Base-by-base conservation (phyloP, 2,329 filamentous ascomycete genomes). In the Alternaria sp. region DNA sequence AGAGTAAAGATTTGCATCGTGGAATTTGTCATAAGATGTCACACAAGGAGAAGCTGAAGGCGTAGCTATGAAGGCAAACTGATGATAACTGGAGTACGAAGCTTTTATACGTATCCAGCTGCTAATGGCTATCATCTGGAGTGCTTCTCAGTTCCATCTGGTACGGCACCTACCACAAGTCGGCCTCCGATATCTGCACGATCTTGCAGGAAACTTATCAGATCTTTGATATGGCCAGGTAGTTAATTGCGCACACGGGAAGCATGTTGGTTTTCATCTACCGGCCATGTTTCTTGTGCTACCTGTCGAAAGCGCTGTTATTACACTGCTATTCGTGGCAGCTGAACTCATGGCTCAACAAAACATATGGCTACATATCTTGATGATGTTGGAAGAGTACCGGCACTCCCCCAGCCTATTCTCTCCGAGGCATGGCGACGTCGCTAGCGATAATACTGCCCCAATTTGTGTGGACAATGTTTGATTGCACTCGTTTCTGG, bases 221-320 rank as follows among this genome's bases (percentile, higher is more conserved):
- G 38, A n/a, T 46, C 43, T 24, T 5, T 54, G 16, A 20, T 44
- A 46, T 36, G 12, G n/a, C 47, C 7, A 44, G 41, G 39, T 24
- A 34, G 18, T 47, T 46, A 18, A 57, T 39, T 51, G 54, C 22
- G 3, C 42, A 46, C 30, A 46, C 54, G 47, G 30, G 28, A 38
- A 24, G 14, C 7, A 18, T 38, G 39, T 46, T 44, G 22, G 32
- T 22, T 30, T 20, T 24, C 22, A 44, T 52, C 22, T 51, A 46
- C 41, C 2, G 28, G 44, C 11, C 11, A 42, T 44, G 20, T 22
- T 54, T 28, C 24, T 20, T 26, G 39, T n/a, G 28, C 20, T 54
- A 26, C n/a, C 30, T 9, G 8, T 18, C 34, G 20, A 44, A 28
- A 44, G 28, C 28, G 44, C 44, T 16, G 32, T 12, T 6, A 0